Evolutionary conservation across 169 alveolate species (phyloP), one percentile per base, ranked within the genome.

Genomic region (Eimeria sp.): DNA sequence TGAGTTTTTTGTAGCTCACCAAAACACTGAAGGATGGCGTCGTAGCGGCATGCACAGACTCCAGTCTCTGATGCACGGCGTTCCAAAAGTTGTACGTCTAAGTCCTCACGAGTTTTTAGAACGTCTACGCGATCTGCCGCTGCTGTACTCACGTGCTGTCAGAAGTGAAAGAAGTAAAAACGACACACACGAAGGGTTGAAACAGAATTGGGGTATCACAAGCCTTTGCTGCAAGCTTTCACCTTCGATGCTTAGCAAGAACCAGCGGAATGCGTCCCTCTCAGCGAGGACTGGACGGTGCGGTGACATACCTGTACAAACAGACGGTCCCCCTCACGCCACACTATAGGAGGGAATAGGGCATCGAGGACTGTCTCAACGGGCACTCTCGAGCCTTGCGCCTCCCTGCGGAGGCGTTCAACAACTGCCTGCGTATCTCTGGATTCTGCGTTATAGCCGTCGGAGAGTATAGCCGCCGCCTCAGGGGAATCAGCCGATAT

Each of bases 111-210:
- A 27, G 96, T 94, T 84, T 94, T 94, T 57, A 94, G 57, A 16
- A 94, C 96, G 27, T 94, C 96, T 61, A 84, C 92, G 5, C 96
- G 94, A 45, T 94, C 96, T 51, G 96, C 96, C 0, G 96, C 92
- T 9, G 94, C 94, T 20, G 96, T 70, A 72, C 96, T 94, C 25
- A 94, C 82, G 78, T 54, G 75, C 96, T 94, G n/a, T n/a, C n/a
- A 14, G n/a, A 89, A 40, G 13, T 9, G n/a, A n/a, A 11, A 14
- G 88, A 72, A 27, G 22, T 47, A 16, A 20, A 30, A 22, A 47
- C 22, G 10, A 47, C 5, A 75, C 49, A 27, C 27, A 40, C 9
- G 45, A 40, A 2, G 10, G 16, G 25, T 2, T 0, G 7, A 43
- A 5, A 25, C 27, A 34, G 27, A 30, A 18, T 9, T 27, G 20